A percentile compares a stretch with the other conserved stretches of the same genome.
phyloP scores from a whole-genome alignment of 176 grass and related monocot genomes.

The Microstegium vimineum region DNA sequence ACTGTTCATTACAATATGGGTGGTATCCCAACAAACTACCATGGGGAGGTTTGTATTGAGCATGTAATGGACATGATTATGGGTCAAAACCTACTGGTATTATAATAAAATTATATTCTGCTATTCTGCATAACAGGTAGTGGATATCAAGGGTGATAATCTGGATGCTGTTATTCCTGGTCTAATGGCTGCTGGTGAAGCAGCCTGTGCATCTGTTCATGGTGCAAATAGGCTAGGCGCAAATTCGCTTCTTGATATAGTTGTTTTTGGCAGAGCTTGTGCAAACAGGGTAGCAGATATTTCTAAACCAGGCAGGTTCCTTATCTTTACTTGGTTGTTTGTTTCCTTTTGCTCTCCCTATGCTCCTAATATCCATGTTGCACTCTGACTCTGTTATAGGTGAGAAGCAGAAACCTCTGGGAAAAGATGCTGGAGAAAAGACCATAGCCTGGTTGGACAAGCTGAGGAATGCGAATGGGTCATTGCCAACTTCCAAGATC shows the following conservation, averaged over 20 bases:
- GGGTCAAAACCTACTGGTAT: too few species aligned
- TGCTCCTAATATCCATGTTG: too few species aligned
- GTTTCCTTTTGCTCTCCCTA: too few species aligned
- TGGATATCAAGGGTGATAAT: slow-evolving; percentile 60
- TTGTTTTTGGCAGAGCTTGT: slow-evolving; percentile 87
- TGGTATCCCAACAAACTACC: slow-evolving; percentile 93
- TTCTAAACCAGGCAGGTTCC: slow-evolving; percentile 54
- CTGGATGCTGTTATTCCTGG: slow-evolving; percentile 61
- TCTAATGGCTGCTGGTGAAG: slow-evolving; percentile 76
- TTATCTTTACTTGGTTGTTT: not conserved
- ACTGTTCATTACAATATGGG: slow-evolving; percentile 99
- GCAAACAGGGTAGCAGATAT: slow-evolving; percentile 67
- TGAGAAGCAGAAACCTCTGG: slow-evolving; percentile 64
- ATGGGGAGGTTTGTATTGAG: slow-evolving; percentile 59
- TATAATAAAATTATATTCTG: too few species aligned
- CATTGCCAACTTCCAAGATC: slow-evolving; percentile 64
- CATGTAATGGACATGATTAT: not conserved
- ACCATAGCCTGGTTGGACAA: slow-evolving; percentile 80
- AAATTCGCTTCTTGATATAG: slow-evolving; percentile 80
- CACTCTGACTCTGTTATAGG: too few species aligned
- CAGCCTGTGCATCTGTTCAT: slow-evolving; percentile 79
- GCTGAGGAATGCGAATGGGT: slow-evolving; percentile 63
- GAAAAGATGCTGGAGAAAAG: slow-evolving; percentile 52
- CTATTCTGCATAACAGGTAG: slow-evolving; percentile 42
- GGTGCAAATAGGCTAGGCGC: slow-evolving; percentile 71